Evolutionary conservation across 148 eudicot species (phyloP).

Genomic region (Rhododendron henanense): DNA sequence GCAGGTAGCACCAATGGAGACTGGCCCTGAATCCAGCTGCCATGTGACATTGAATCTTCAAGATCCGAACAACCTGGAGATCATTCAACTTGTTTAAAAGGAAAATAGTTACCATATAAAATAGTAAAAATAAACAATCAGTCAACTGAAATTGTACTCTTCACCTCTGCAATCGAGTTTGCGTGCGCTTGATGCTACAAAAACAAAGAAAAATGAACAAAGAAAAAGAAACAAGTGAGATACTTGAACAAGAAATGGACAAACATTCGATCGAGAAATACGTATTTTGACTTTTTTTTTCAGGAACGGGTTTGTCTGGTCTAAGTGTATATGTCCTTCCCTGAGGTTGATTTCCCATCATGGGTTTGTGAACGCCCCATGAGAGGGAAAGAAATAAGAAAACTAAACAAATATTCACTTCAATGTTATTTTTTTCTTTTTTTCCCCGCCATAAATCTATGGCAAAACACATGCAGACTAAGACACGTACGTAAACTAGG

Average conservation of each 20-base stretch:
- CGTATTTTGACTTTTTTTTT: neutral
- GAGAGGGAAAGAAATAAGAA: neutral
- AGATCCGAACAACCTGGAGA: constrained; percentile 63
- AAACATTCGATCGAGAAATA: neutral
- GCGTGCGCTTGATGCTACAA: constrained; percentile 43
- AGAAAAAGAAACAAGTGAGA: constrained; percentile 5
- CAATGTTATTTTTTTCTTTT: neutral
- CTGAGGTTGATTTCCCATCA: neutral
- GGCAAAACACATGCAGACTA: neutral
- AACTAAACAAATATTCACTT: neutral
- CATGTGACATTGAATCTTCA: constrained; percentile 14
- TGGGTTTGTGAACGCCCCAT: neutral
- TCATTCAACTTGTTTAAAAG: neutral
- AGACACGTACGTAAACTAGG: neutral
- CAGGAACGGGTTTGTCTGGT: neutral
- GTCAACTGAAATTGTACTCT: neutral
- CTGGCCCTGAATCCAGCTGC: neutral
- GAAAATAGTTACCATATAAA: neutral
- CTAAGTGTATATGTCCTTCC: neutral
- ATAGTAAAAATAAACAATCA: neutral
- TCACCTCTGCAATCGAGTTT: constrained; percentile 55
- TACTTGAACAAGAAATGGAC: neutral
- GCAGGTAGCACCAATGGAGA: neutral
- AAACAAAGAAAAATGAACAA: neutral
- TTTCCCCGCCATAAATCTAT: neutral